Evolutionary conservation across 140 eudicot species (phyloP).

Genomic region (Erigeron philadelphicus): DNA sequence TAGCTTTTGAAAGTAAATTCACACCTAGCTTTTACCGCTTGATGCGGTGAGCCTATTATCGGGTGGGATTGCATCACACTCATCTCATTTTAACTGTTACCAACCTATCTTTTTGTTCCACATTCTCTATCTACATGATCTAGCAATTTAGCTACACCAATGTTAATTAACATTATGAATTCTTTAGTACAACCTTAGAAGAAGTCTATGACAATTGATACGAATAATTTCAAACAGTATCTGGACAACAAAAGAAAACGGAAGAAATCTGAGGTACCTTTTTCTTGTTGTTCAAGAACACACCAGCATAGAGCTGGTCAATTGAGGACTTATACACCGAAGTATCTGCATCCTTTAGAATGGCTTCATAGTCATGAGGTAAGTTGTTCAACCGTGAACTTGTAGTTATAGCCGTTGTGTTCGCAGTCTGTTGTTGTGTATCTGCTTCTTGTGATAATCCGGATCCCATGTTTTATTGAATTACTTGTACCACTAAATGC

Average conservation of each 20-base stretch:
- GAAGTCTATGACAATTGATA: background rate
- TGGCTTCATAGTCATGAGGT: conserved; percentile 59
- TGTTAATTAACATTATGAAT: background rate
- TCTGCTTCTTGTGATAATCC: conserved; percentile 33
- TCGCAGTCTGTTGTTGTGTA: conserved; percentile 26
- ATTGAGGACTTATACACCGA: conserved; percentile 43
- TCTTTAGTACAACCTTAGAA: background rate
- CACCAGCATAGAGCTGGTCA: conserved; percentile 50
- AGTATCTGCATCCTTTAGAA: conserved; percentile 57
- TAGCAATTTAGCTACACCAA: background rate
- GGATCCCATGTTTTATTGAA: conserved; percentile 32
- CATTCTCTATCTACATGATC: background rate
- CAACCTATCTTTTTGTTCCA: background rate
- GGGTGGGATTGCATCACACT: too few relatives aligned
- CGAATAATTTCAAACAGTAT: background rate
- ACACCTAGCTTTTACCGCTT: too few relatives aligned
- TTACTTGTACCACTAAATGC: background rate
- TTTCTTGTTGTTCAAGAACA: conserved; percentile 54
- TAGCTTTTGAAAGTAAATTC: too few relatives aligned
- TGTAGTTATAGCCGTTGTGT: conserved; percentile 11
- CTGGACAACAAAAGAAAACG: background rate
- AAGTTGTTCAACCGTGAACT: conserved; percentile 24
- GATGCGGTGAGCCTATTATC: too few relatives aligned
- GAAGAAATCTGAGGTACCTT: conserved; percentile 32
- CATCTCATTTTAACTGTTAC: background rate